Conservation (phyloP, 352 stramenopile species). For the Globisporangium spinosum region DNA sequence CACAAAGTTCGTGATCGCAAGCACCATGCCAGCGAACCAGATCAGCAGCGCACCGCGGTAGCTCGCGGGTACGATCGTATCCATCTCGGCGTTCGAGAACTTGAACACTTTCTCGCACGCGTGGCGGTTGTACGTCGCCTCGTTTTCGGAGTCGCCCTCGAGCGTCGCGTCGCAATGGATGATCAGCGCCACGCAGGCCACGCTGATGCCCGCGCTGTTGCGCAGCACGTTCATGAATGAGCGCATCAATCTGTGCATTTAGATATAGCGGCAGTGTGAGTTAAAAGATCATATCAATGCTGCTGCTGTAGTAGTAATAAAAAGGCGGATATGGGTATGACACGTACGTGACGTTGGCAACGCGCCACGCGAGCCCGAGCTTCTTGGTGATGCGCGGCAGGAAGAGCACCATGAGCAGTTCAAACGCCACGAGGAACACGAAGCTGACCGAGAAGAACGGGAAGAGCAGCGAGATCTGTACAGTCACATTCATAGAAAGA, state of each 20-base stretch:
- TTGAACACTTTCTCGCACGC: slow-evolving; percentile 79
- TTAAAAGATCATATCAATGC: not conserved
- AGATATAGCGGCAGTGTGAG: not conserved
- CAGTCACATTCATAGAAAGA: too few species aligned
- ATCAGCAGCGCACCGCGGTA: slow-evolving; percentile 82
- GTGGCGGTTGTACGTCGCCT: slow-evolving; percentile 65
- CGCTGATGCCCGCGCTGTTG: slow-evolving; percentile 79
- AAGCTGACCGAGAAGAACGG: slow-evolving; percentile 85
- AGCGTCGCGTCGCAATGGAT: slow-evolving; percentile 74
- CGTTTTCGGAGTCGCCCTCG: slow-evolving; percentile 21
- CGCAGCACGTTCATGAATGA: slow-evolving; percentile 79
- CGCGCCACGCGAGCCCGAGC: slow-evolving; percentile 56
- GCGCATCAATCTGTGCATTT: slow-evolving; percentile 40
- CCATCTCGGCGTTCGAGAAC: slow-evolving; percentile 47
- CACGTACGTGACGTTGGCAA: slow-evolving; percentile 68
- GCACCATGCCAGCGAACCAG: slow-evolving; percentile 74
- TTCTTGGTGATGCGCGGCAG: slow-evolving; percentile 50
- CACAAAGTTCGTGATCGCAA: slow-evolving; percentile 84
- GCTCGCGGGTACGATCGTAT: slow-evolving; percentile 64
- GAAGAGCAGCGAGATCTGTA: slow-evolving; percentile 73
- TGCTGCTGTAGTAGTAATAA: not conserved
- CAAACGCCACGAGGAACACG: slow-evolving; percentile 64
- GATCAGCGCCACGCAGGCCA: slow-evolving; percentile 80
- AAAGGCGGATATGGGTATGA: not conserved
- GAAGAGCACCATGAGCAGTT: slow-evolving; percentile 65